Conservation (phyloP, 2,329 filamentous ascomycete species). For the Ophiosphaerella herpotricha region DNA sequence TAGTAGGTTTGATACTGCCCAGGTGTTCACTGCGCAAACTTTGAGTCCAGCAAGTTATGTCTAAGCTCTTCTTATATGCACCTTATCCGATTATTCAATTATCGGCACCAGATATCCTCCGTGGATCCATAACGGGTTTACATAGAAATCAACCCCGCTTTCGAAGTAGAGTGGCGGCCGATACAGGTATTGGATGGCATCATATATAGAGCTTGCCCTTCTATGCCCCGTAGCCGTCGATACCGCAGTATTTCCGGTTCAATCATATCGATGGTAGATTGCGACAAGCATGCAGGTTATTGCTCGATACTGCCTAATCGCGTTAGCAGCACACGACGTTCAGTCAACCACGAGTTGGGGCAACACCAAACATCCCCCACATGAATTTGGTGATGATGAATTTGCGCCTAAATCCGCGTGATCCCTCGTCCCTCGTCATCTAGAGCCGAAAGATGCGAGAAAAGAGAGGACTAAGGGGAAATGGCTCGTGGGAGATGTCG, state of each 20-base stretch:
- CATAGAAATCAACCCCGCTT: conserved; percentile 17
- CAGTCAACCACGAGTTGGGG: conserved; percentile 4
- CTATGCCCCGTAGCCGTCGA: conserved; percentile 4
- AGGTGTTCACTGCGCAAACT: not conserved
- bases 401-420: conserved; percentile 5
- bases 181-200: not conserved
- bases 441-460: conserved; percentile 7
- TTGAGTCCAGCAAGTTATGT: not conserved
- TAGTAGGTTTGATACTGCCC: not conserved
- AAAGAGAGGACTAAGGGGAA: conserved; percentile 6
- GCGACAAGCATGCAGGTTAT: conserved; percentile 37
- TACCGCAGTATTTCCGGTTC: conserved; percentile 17
- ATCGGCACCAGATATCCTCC: conserved; percentile 5
- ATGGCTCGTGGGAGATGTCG: conserved; percentile 29
- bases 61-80: conserved; percentile 18
- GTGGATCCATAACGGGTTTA: conserved; percentile 5
- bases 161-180: conserved; percentile 8
- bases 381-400: conserved; percentile 9
- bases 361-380: conserved; percentile 5
- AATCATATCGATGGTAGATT: conserved; percentile 28
- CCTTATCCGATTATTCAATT: conserved; percentile 2
- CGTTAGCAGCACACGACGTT: conserved; percentile 9
- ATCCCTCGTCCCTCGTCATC: conserved; percentile 13
- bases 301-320: conserved; percentile 28
- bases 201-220: conserved; percentile 2